Percentiles rank a stretch among this genome's conserved stretches.
These are phyloP conservation scores for Elongisporangium prolatum DNA, from an alignment of 352 stramenopile species.

Conservation along the genomic window DNA sequence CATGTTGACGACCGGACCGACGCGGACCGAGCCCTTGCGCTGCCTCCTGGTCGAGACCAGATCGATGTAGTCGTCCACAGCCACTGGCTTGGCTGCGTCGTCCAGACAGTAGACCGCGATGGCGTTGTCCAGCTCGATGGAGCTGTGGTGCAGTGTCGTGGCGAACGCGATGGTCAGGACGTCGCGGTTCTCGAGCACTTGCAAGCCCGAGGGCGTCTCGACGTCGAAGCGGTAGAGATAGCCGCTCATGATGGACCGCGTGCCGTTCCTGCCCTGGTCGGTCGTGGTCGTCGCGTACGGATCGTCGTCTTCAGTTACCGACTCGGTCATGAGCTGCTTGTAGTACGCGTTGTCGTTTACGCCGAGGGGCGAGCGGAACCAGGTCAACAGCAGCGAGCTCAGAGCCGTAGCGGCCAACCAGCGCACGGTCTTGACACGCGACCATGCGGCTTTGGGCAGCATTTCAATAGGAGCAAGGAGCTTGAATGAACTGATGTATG, in stretches of 20 bases:
- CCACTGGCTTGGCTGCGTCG: conserved; percentile 6
- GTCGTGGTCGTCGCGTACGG: background rate
- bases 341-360: background rate
- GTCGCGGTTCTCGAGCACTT: conserved; percentile 24
- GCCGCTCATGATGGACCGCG: background rate
- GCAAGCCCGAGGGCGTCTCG: background rate
- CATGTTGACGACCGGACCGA: conserved; percentile 46
- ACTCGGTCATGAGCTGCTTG: background rate
- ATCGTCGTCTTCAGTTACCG: background rate
- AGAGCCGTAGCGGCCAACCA: background rate
- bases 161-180: conserved; percentile 28
- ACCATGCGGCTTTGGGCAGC: background rate
- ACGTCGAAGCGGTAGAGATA: background rate
- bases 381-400: background rate
- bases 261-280: background rate
- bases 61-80: conserved; percentile 18
- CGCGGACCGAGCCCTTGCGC: conserved; percentile 15
- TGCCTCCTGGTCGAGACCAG: conserved; percentile 14
- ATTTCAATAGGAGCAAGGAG: background rate
- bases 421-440: background rate
- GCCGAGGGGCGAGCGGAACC: background rate
- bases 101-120: conserved; percentile 31
- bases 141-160: conserved; percentile 16
- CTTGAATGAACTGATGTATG: background rate
- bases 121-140: conserved; percentile 13